These are phyloP conservation scores for Citrus maxima DNA, from an alignment of 345 rosid genomes.

Conservation along the genomic window DNA sequence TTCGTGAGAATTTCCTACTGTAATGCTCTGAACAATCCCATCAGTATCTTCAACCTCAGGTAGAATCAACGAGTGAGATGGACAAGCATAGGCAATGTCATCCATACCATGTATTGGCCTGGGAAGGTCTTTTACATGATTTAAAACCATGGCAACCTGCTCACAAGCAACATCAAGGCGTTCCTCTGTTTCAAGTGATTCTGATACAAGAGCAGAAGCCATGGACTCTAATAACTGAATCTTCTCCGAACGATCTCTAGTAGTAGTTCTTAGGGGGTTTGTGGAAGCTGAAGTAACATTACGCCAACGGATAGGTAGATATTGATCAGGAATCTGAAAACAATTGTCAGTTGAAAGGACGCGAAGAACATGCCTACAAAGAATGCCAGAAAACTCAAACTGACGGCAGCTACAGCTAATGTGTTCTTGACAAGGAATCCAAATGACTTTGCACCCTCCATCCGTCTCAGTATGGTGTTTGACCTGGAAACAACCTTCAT, in stretches of 20 bases:
- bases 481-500: constrained; percentile 49
- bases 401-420: constrained; percentile 55
- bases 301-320: constrained; percentile 43
- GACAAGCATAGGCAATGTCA: constrained; percentile 32
- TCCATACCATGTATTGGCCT: constrained; percentile 21
- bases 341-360: constrained; percentile 59
- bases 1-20: constrained; percentile 34
- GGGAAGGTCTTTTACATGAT: constrained; percentile 43
- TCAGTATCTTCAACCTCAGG: constrained; percentile 45
- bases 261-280: constrained; percentile 14
- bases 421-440: constrained; percentile 47
- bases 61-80: constrained; percentile 44
- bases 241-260: constrained; percentile 32
- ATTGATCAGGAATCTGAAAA: constrained; percentile 56
- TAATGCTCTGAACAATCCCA: constrained; percentile 38
- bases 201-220: constrained; percentile 42
- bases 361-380: constrained; percentile 57
- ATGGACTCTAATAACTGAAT: constrained; percentile 48
- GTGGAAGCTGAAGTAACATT: constrained; percentile 15
- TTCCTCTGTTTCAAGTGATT: constrained; percentile 49
- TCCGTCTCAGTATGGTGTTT: constrained; percentile 48
- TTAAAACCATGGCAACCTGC: constrained; percentile 37
- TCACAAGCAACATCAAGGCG: constrained; percentile 55
- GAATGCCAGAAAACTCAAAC: constrained; percentile 57
- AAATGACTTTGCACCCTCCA: constrained; percentile 49